phyloP scores from a whole-genome alignment of 2,329 filamentous ascomycete species.

The Myotisia sp. region DNA sequence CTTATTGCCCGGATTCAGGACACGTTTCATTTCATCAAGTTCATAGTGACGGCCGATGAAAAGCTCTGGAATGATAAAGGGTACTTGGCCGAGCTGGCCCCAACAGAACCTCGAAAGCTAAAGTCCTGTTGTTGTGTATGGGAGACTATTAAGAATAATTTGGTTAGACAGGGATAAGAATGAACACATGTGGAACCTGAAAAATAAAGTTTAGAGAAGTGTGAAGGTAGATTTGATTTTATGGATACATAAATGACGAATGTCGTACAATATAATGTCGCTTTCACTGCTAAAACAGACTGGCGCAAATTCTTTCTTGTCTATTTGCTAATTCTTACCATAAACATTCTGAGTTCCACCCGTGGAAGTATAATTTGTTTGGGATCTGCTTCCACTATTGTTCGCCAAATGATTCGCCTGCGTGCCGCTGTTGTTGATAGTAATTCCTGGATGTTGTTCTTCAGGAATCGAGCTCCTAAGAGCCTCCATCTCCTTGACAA shows the following conservation, averaged over 20 bases:
- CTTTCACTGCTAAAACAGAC: no score
- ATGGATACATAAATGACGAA: not conserved
- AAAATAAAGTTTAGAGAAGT: not conserved
- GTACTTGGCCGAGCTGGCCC: not conserved
- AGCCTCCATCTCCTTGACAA: not conserved
- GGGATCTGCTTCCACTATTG: not conserved
- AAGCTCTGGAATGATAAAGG: not conserved
- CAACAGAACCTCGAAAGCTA: not conserved
- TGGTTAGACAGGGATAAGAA: not conserved
- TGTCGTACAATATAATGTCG: not conserved
- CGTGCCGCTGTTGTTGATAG: not conserved
- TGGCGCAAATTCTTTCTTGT: no score
- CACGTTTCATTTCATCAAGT: not conserved
- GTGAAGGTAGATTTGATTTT: not conserved
- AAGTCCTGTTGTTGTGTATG: not conserved
- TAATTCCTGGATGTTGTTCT: not conserved
- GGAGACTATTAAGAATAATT: not conserved
- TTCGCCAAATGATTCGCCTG: not conserved
- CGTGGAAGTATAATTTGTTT: not conserved
- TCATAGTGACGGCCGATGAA: not conserved
- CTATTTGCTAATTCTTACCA: conserved; percentile 4
- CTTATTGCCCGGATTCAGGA: not conserved
- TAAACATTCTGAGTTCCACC: not conserved
- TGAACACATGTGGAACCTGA: not conserved
- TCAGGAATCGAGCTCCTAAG: not conserved